phyloP scores from a whole-genome alignment of 83 land plant species.

The Picea engelmannii region DNA sequence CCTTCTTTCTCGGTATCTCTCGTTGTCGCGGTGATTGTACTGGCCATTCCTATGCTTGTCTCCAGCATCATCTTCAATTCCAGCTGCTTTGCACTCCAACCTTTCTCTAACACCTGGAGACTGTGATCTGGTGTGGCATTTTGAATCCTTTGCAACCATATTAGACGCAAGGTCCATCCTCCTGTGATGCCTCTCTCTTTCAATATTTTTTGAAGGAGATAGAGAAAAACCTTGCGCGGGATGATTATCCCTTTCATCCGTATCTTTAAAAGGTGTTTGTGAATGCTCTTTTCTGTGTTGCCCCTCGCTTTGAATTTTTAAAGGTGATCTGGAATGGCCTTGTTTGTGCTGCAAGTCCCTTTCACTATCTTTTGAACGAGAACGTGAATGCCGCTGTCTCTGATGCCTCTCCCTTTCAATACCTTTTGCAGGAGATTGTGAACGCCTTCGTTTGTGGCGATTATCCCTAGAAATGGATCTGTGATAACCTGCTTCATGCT shows the following conservation, averaged over 20 bases:
- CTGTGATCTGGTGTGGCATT: not conserved
- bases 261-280: not conserved
- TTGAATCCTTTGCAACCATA: not conserved
- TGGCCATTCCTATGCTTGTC: not conserved
- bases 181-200: not conserved
- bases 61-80: not conserved
- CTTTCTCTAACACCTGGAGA: not conserved
- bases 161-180: not conserved
- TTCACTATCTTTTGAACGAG: conserved; percentile 2
- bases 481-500: not conserved
- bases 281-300: not conserved
- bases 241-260: conserved; percentile 6
- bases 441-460: not conserved
- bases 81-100: not conserved
- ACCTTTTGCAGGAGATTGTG: not conserved
- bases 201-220: conserved; percentile 1
- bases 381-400: not conserved
- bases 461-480: not conserved
- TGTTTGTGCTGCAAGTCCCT: not conserved
- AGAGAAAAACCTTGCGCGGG: not conserved
- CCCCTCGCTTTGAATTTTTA: not conserved
- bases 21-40: not conserved
- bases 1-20: conserved; percentile 2
- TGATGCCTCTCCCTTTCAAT: not conserved
- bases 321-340: not conserved